Evolutionary conservation across 2,329 filamentous ascomycete species (phyloP).

Genomic region (Neofusicoccum ribis): DNA sequence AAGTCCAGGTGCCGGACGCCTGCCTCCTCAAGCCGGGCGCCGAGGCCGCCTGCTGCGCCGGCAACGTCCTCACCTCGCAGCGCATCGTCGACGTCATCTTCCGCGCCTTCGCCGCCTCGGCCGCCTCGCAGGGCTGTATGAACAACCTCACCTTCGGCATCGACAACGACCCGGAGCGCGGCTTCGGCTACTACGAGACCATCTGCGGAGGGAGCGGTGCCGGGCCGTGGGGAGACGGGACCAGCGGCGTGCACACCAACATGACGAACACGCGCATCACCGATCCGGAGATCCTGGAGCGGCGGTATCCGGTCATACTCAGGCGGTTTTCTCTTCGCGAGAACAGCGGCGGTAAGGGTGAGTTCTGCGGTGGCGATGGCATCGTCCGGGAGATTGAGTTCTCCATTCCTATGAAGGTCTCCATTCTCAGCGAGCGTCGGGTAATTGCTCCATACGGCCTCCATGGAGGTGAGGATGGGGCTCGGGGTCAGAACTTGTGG

Average conservation of each 20-base stretch:
- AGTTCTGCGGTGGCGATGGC: conserved; percentile 31
- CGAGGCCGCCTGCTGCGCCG: conserved; percentile 31
- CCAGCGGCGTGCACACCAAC: conserved; percentile 31
- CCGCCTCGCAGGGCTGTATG: conserved; percentile 33
- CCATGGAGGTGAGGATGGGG: too few species aligned
- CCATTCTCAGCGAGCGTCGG: conserved; percentile 40
- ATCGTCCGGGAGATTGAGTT: conserved; percentile 40
- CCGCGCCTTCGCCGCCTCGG: conserved; percentile 32
- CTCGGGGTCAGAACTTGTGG: too few species aligned
- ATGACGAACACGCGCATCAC: conserved; percentile 39
- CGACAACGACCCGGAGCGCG: conserved; percentile 23
- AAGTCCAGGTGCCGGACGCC: conserved; percentile 29
- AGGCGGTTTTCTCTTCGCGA: conserved; percentile 32
- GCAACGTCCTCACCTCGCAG: conserved; percentile 33
- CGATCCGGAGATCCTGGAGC: conserved; percentile 38
- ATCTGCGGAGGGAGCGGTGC: conserved; percentile 39
- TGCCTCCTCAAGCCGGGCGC: conserved; percentile 31
- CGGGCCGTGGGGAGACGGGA: conserved; percentile 31
- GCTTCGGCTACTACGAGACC: conserved; percentile 36
- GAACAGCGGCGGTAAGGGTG: conserved; percentile 34
- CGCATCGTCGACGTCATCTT: conserved; percentile 35
- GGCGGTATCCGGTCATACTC: conserved; percentile 37
- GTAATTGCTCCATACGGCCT: conserved; percentile 37
- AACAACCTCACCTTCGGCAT: conserved; percentile 39
- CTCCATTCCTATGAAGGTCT: conserved; percentile 33